A percentile compares a stretch with the other conserved stretches of the same genome.
Evolutionary conservation across 345 rosid genomes (phyloP).

Genomic region (Hibiscus trionum): DNA sequence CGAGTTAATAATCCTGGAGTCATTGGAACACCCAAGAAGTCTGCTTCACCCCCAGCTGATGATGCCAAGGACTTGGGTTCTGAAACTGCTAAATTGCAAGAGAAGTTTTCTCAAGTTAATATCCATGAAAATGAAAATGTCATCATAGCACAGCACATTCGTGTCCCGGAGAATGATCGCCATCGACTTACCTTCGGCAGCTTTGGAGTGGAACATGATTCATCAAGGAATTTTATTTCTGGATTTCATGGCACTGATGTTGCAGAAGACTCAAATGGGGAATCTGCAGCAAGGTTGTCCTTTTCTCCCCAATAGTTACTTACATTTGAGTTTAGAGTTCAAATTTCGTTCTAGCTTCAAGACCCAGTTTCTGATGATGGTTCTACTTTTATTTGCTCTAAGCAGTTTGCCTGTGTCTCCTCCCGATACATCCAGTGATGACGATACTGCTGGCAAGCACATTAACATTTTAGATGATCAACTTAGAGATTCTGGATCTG

Average conservation of each 20-base stretch:
- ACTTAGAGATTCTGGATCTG: constrained; percentile 47
- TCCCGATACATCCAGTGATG: constrained; percentile 35
- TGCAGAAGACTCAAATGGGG: constrained; percentile 40
- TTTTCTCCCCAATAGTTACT: constrained; percentile 6
- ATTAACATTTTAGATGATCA: constrained; percentile 41
- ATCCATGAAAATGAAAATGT: constrained; percentile 60
- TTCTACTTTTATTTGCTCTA: not conserved
- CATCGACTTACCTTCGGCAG: constrained; percentile 78
- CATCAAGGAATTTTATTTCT: constrained; percentile 28
- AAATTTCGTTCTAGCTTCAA: not conserved
- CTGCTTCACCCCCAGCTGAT: constrained; percentile 34
- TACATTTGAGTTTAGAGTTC: not conserved
- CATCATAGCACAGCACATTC: constrained; percentile 76
- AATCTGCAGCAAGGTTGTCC: constrained; percentile 52
- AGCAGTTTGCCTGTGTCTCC: constrained; percentile 40
- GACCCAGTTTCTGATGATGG: not conserved
- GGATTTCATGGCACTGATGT: constrained; percentile 32
- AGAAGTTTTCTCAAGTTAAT: constrained; percentile 39
- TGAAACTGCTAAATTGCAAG: constrained; percentile 41
- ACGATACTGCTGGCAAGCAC: constrained; percentile 37
- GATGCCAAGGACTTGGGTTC: constrained; percentile 40
- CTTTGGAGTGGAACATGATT: constrained; percentile 55
- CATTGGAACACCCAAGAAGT: constrained; percentile 55
- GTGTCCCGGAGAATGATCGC: constrained; percentile 75
- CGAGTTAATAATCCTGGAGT: constrained; percentile 42